Percentiles rank a stretch among this genome's conserved stretches.
phyloP scores from a whole-genome alignment of 768 basidiomycete species.

The Lentinula guzmanii region DNA sequence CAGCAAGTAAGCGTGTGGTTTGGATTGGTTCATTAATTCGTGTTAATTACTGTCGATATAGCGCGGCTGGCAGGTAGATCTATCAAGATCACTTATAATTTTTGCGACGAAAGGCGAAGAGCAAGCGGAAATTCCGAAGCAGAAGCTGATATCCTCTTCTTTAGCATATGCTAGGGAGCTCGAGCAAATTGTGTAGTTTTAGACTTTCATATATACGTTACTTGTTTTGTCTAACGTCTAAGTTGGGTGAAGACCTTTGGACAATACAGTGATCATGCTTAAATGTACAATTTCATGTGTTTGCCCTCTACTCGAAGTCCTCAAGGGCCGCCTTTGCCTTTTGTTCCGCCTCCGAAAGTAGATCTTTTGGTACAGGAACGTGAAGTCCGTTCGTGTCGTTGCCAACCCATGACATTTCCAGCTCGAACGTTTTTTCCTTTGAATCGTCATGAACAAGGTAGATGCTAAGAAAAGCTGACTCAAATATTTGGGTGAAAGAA shows the following conservation, averaged over 20 bases:
- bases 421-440: slow-evolving; percentile 97
- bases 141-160: slow-evolving; percentile 74
- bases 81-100: slow-evolving; percentile 60
- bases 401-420: slow-evolving; percentile 97
- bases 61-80: slow-evolving; percentile 83
- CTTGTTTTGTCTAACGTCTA: slow-evolving; percentile 6
- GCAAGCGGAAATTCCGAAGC: slow-evolving; percentile 78
- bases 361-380: slow-evolving; percentile 77
- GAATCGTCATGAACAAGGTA: slow-evolving; percentile 97
- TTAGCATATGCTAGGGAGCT: slow-evolving; percentile 80
- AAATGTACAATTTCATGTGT: background rate
- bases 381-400: slow-evolving; percentile 78
- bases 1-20: slow-evolving; percentile 46
- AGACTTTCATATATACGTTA: slow-evolving; percentile 10
- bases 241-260: background rate
- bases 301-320: slow-evolving; percentile 36
- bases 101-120: slow-evolving; percentile 83
- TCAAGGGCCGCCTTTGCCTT: slow-evolving; percentile 86
- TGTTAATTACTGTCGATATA: slow-evolving; percentile 22
- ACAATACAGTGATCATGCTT: background rate
- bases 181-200: slow-evolving; percentile 78
- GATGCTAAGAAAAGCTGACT: slow-evolving; percentile 50
- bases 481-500: background rate
- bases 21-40: background rate
- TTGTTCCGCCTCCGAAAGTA: slow-evolving; percentile 78